Evolutionary conservation across 192 early-diverging fungal genomes (phyloP).

Genomic region (Rhizoclosmatium sp.): DNA sequence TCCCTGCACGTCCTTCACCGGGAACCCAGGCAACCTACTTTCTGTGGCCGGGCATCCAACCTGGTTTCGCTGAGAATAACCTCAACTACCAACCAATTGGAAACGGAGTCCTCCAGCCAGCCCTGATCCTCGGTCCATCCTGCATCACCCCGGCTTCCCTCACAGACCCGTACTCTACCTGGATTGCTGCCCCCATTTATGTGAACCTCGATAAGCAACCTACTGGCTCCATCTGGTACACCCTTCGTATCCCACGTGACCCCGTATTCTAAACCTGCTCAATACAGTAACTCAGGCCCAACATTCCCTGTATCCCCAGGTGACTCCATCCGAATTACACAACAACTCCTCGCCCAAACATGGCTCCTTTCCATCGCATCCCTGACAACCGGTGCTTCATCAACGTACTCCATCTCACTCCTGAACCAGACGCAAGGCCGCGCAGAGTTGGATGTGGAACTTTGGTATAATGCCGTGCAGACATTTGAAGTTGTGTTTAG

Average conservation of each 20-base stretch:
- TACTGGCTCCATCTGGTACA: conserved; percentile 6
- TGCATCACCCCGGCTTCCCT: conserved; percentile 16
- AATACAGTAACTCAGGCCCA: conserved; percentile 1
- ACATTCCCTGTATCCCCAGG: background rate
- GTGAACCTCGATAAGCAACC: conserved; percentile 21
- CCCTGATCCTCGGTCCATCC: conserved; percentile 17
- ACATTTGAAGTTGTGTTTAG: background rate
- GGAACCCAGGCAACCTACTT: conserved; percentile 10
- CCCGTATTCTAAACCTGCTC: no score
- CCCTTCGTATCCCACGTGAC: no score
- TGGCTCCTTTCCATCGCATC: conserved; percentile 11
- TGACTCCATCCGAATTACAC: conserved; percentile 7
- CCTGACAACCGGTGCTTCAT: background rate
- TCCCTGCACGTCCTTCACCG: conserved; percentile 1
- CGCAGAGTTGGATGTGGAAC: conserved; percentile 24
- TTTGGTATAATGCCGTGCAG: conserved; percentile 1
- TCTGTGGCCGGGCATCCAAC: conserved; percentile 35
- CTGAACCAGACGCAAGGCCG: conserved; percentile 18
- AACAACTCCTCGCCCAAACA: background rate
- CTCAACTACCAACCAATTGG: conserved; percentile 25
- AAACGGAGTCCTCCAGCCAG: conserved; percentile 39
- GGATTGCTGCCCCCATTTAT: conserved; percentile 11
- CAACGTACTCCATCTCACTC: conserved; percentile 14
- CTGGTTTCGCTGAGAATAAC: conserved; percentile 18
- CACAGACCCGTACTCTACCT: conserved; percentile 18